Percentiles rank a stretch among this genome's conserved stretches.
Conservation (phyloP, 1,139 yeast species). For the Nakaseomyces sp. region DNA sequence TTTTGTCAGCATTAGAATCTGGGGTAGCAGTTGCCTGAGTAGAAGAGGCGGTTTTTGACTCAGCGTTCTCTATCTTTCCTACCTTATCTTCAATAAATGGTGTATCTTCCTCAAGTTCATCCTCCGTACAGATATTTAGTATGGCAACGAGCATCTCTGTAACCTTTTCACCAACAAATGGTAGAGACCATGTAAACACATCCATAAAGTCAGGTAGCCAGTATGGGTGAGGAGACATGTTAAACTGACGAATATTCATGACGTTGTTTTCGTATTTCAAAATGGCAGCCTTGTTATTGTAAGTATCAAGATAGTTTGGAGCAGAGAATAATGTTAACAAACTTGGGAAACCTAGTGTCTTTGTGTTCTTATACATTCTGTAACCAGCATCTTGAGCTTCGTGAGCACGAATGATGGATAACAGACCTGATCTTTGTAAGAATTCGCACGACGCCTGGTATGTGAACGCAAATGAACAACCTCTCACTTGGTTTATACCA, state of each 20-base stretch:
- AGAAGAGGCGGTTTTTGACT: constrained; percentile 1
- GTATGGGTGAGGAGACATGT: constrained; percentile 89
- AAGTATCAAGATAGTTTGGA: constrained; percentile 88
- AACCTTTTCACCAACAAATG: constrained; percentile 94
- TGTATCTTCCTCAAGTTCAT: constrained; percentile 64
- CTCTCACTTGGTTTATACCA: constrained; percentile 68
- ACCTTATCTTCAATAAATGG: constrained; percentile 22
- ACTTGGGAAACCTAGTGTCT: constrained; percentile 85
- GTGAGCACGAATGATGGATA: constrained; percentile 87
- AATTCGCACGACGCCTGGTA: constrained; percentile 79
- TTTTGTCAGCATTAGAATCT: neutral
- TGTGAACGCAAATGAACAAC: constrained; percentile 87
- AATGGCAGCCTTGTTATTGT: constrained; percentile 94
- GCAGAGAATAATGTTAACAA: constrained; percentile 90
- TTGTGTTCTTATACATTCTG: constrained; percentile 83
- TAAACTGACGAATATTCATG: constrained; percentile 92
- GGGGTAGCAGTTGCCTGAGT: neutral
- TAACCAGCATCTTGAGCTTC: constrained; percentile 98
- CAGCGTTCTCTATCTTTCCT: constrained; percentile 3
- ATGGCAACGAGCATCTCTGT: constrained; percentile 90
- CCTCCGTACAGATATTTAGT: constrained; percentile 89
- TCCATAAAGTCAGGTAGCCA: constrained; percentile 98
- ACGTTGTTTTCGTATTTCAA: constrained; percentile 84
- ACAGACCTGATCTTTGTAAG: constrained; percentile 65
- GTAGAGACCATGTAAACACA: constrained; percentile 94